Conservation (phyloP, 2,329 filamentous ascomycete genomes). For the Botrytis squamosa region DNA sequence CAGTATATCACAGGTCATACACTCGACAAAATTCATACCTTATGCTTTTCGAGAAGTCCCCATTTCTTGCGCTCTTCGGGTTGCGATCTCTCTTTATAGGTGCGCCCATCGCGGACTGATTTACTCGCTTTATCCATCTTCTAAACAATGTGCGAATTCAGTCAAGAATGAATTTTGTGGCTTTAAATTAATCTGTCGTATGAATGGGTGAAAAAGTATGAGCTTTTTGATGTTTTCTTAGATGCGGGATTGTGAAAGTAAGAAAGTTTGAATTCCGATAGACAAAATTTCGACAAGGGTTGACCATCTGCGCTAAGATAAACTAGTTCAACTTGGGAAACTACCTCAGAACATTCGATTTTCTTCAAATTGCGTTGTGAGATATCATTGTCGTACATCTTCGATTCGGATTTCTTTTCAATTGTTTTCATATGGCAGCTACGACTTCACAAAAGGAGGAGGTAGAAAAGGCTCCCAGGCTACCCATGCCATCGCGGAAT, state of each 20-base stretch:
- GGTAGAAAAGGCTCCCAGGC: constrained; percentile 34
- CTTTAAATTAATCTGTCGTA: background rate
- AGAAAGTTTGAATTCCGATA: constrained; percentile 9
- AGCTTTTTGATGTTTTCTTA: constrained; percentile 13
- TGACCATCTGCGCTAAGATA: constrained; percentile 7
- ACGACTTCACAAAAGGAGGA: constrained; percentile 34
- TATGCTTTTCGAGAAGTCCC: constrained; percentile 94
- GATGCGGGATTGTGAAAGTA: background rate
- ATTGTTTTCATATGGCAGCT: constrained; percentile 30
- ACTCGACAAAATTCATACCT: constrained; percentile 50
- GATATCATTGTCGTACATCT: background rate
- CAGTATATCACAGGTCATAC: background rate
- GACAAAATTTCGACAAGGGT: constrained; percentile 15
- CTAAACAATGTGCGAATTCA: constrained; percentile 51
- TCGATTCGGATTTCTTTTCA: constrained; percentile 11
- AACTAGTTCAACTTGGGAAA: constrained; percentile 18
- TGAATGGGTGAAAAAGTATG: background rate
- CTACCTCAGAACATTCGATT: constrained; percentile 22
- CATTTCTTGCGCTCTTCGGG: constrained; percentile 79
- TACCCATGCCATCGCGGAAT: constrained; percentile 61
- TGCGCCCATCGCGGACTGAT: constrained; percentile 52
- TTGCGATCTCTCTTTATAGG: constrained; percentile 88
- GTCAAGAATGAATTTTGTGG: constrained; percentile 54
- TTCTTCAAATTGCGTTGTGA: background rate
- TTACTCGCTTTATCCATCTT: constrained; percentile 23